Conservation (phyloP, 495 filamentous ascomycete species). For the Hypoxylon rickii region DNA sequence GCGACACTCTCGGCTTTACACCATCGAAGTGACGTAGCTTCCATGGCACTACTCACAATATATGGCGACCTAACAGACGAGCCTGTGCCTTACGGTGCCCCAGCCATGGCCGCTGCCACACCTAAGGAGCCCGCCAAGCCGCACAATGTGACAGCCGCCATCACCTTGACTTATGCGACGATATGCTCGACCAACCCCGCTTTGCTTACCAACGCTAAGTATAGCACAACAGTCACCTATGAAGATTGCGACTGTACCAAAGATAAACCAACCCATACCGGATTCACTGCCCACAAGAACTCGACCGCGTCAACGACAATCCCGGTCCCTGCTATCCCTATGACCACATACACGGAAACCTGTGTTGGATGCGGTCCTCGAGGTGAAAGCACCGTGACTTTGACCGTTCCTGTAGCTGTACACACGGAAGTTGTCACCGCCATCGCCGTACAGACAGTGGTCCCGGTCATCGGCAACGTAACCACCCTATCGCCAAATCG, state of each 20-base stretch:
- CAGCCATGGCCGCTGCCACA: slow-evolving; percentile 20
- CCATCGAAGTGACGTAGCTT: not conserved
- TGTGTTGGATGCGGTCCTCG: slow-evolving; percentile 28
- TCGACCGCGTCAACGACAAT: not conserved
- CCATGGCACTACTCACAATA: slow-evolving; percentile 19
- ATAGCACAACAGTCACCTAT: slow-evolving; percentile 25
- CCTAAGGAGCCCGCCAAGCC: not conserved
- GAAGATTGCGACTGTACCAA: slow-evolving; percentile 15
- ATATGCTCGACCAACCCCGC: slow-evolving; percentile 35
- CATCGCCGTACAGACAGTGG: slow-evolving; percentile 29
- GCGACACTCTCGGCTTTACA: not conserved
- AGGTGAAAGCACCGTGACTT: slow-evolving; percentile 33
- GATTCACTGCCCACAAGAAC: too few relatives aligned
- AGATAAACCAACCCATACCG: not conserved
- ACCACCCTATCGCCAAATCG: not conserved
- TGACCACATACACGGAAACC: slow-evolving; percentile 22
- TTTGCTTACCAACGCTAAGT: slow-evolving; percentile 17
- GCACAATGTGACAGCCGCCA: slow-evolving; percentile 15
- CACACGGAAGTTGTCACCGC: slow-evolving; percentile 15
- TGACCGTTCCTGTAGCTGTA: slow-evolving; percentile 22
- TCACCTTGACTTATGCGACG: slow-evolving; percentile 36
- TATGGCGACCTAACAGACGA: slow-evolving; percentile 22
- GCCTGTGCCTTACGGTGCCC: slow-evolving; percentile 14
- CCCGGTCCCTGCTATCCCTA: slow-evolving; percentile 17
- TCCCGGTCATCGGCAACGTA: slow-evolving; percentile 13